phyloP scores from a whole-genome alignment of 1,139 yeast species.

The Blastobotrys elegans region DNA sequence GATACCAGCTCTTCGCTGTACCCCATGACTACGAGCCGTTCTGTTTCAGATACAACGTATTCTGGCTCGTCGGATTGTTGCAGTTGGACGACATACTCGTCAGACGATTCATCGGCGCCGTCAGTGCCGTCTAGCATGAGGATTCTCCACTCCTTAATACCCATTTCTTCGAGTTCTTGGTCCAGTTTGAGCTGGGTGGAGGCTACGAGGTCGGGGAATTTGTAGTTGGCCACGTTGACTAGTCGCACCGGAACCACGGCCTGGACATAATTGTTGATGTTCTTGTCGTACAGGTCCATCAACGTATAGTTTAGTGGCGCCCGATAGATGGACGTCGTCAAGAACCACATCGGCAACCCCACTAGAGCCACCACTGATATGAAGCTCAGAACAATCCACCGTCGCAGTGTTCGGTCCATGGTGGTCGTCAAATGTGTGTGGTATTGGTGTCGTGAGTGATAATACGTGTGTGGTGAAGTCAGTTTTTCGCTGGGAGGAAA shows the following conservation, averaged over 20 bases:
- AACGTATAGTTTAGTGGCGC: conserved; percentile 63
- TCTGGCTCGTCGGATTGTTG: conserved; percentile 32
- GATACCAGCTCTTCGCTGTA: conserved; percentile 48
- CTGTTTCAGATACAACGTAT: conserved; percentile 29
- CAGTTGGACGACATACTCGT: conserved; percentile 28
- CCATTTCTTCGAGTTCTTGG: conserved; percentile 25
- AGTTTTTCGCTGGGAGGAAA: too few relatives aligned
- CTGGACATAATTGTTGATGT: conserved; percentile 37
- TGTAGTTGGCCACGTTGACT: conserved; percentile 28
- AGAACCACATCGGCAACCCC: conserved; percentile 74
- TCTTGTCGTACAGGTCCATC: conserved; percentile 42
- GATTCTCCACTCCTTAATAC: conserved; percentile 28
- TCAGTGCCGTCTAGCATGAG: conserved; percentile 30
- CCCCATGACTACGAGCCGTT: conserved; percentile 29
- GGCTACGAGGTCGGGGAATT: conserved; percentile 40
- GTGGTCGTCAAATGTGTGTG: neutral
- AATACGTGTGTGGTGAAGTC: too few relatives aligned
- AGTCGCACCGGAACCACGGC: conserved; percentile 57
- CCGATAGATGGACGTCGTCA: conserved; percentile 67
- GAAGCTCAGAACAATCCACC: conserved; percentile 18
- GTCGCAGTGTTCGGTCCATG: conserved; percentile 8
- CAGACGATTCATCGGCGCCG: conserved; percentile 15
- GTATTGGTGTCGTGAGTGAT: too few relatives aligned
- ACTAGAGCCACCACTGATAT: conserved; percentile 27
- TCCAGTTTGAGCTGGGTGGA: conserved; percentile 43